Conservation (phyloP, 805 yeast genomes). For the Suhomyces tanzawaensis region DNA sequence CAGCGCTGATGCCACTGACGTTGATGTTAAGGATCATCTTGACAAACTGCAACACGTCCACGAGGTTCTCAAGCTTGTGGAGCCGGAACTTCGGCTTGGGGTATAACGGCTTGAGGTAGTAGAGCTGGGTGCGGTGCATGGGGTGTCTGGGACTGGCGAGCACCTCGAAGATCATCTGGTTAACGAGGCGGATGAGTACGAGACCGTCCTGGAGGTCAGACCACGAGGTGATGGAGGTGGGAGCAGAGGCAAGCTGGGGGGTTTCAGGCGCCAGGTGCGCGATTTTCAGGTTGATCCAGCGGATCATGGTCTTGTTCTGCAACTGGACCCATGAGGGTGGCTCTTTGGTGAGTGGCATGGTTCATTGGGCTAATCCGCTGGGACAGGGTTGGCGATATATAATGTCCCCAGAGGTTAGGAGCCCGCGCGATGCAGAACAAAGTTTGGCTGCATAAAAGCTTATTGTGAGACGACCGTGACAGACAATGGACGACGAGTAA, state of each 20-base stretch:
- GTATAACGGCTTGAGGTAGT: conserved; percentile 31
- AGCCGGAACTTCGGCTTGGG: conserved; percentile 39
- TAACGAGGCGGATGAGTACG: conserved; percentile 35
- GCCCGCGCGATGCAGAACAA: background rate
- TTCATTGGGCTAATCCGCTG: background rate
- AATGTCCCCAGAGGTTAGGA: background rate
- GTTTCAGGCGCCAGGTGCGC: conserved; percentile 10
- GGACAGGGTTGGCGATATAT: background rate
- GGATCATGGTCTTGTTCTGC: conserved; percentile 48
- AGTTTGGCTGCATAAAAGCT: too few relatives aligned
- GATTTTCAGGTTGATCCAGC: conserved; percentile 49
- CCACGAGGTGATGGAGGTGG: conserved; percentile 18
- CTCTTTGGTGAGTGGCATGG: conserved; percentile 1
- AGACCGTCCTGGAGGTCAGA: conserved; percentile 42
- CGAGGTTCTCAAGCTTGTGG: conserved; percentile 48
- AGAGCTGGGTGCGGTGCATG: conserved; percentile 15
- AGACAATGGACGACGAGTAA: too few relatives aligned
- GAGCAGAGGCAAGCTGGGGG: background rate
- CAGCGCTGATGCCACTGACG: conserved; percentile 45
- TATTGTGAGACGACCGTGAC: background rate
- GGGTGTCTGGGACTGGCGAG: conserved; percentile 14
- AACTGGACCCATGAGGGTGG: conserved; percentile 36
- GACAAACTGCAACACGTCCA: conserved; percentile 41
- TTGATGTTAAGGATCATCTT: conserved; percentile 39
- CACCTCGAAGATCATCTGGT: conserved; percentile 26